Evolutionary conservation across 2,329 filamentous ascomycete genomes (phyloP), one percentile per base, ranked within the genome.

Genomic region (Aschersonia sp.): DNA sequence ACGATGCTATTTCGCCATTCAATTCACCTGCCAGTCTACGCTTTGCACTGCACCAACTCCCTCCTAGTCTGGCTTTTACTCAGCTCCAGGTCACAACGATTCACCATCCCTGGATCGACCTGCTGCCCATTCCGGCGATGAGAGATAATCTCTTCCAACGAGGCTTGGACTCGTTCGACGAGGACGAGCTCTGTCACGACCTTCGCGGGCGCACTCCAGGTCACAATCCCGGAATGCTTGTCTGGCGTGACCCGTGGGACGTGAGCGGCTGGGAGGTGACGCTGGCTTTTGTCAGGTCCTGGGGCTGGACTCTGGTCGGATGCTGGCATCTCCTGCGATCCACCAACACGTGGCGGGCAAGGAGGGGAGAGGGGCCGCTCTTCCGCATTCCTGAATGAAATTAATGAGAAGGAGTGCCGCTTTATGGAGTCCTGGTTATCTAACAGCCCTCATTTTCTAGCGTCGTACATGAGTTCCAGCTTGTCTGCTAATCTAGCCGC

Each of bases 231-330:
- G 54, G 51, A 2, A 44, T 75, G 1, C 59, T 75, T 9, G 67
- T 74, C 1, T 76, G 72, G 73, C 69, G 70, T 0, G 66, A 72
- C 5, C 61, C 72, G 0, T 69, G 65, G 59, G 63, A 74, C 38
- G 48, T 60, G 2, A 50, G 51, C 0, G 67, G 63, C 7, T 77
- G 73, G 74, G 73, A 77, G 51, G 59, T 69, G 1, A 72, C 64
- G 0, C 61, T 63, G 6, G 48, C 50, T 0, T 75, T 77, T 51
- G 52, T 69, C 2, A 58, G 57, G 41, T 74, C 73, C 51, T 77
- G 70, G 69, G 60, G 54, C 1, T 62, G 61, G 58, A 46, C 70
- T 7, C 42, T 71, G 0, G 52, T 52, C 1, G 67, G 62, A 0
- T 71, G 67, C 46, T 49, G 52, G 0, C 64, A 70, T 35, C 46